These are phyloP conservation scores for Penicillium salamii DNA, from an alignment of 495 filamentous ascomycete species.

Conservation along the genomic window DNA sequence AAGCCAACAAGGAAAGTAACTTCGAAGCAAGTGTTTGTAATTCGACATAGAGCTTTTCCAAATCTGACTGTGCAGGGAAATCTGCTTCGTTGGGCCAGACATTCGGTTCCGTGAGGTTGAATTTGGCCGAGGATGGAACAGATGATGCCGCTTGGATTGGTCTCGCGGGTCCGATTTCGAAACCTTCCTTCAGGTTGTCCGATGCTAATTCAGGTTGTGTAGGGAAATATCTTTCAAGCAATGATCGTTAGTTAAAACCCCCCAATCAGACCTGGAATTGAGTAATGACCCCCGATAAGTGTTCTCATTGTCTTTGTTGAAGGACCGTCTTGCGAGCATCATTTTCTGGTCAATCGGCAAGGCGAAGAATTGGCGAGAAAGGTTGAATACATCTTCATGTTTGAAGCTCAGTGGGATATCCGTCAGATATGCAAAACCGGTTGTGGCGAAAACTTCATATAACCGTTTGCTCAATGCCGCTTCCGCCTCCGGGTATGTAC, in stretches of 20 bases:
- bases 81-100: conserved; percentile 31
- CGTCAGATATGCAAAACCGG: conserved; percentile 45
- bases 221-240: conserved; percentile 36
- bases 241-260: neutral
- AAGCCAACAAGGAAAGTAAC: conserved; percentile 40
- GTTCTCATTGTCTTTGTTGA: conserved; percentile 32
- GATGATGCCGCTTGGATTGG: conserved; percentile 3
- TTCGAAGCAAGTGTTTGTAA: conserved; percentile 37
- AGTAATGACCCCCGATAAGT: conserved; percentile 40
- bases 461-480: conserved; percentile 27
- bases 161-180: conserved; percentile 40
- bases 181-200: conserved; percentile 48
- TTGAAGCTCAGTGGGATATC: conserved; percentile 38
- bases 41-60: conserved; percentile 41
- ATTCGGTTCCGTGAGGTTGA: conserved; percentile 43
- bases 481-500: conserved; percentile 16
- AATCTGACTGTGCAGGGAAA: conserved; percentile 12
- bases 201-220: conserved; percentile 27
- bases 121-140: conserved; percentile 11
- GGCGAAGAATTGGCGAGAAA: conserved; percentile 41
- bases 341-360: conserved; percentile 34
- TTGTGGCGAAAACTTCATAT: conserved; percentile 40
- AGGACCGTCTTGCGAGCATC: conserved; percentile 41
- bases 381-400: conserved; percentile 37
- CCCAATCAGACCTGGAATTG: neutral